Evolutionary conservation across 192 early-diverging fungal genomes (phyloP), one percentile per base, ranked within the genome.

Genomic region (Coemansia sp.): DNA sequence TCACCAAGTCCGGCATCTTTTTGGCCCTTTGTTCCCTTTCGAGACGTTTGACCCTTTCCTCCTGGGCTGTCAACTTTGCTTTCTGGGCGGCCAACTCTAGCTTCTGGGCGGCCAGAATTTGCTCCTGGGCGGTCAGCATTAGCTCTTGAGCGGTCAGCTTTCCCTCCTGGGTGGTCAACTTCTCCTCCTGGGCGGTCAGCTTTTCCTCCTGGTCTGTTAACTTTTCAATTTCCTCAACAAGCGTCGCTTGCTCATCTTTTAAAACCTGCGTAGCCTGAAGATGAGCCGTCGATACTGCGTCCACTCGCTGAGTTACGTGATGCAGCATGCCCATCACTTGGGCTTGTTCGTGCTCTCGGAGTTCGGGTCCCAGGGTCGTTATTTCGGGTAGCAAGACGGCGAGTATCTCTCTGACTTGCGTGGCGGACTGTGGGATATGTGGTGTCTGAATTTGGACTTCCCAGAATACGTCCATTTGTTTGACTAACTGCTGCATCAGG

Each of bases 271-370:
- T 24, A 29, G 50, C 27, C 50, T 53, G 50, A 4, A 53, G 3
- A 10, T 53, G 50, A 13, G 50, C 50, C 50, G 20, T 53, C 27
- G 24, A 53, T 13, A 53, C 50, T 3, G 50, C 50, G 10, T 53
- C 50, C 27, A 53, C 50, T 12, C 50, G 50, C 11, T 53, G 50
- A 24, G 50, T 53, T 27, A 53, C 50, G 24, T 53, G 50, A 5
- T 53, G 50, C n/a, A 53, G 24, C 50, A 53, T 53, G 10, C 50
- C 50, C 50, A 53, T 53, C 11, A 53, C 50, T 11, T 53, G 50
- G n/a, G 50, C 27, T 9, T 53, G 50, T 22, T 53, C 50, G 50
- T 29, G 50, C 9, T 53, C 50, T 15, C 20, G 50, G 11, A 53
- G 50, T 27, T 29, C 24, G 1, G 50, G 50, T 4, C 50, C 50